Evolutionary conservation across 257 asterid species (phyloP), one percentile per base, ranked within the genome.

Genomic region (Nicotiana paniculata): DNA sequence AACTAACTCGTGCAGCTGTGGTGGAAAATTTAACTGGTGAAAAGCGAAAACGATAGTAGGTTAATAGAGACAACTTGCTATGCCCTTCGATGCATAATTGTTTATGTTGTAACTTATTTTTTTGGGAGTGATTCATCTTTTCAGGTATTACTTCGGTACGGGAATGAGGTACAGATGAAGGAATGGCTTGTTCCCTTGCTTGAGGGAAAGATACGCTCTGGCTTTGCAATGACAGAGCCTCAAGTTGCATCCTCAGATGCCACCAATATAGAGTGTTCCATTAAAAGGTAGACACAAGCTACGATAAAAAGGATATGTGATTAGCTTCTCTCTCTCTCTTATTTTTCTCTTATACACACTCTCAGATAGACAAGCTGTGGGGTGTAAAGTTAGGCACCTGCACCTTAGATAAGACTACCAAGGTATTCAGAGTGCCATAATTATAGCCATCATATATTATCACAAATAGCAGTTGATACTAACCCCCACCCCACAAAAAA

Each of bases 191-290:
- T 94, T 79, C 98, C 99, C 16, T 90, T 96, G 90, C 98, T 96
- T 24, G 94, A 93, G 86, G 99, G 98, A 82, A 91, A 80, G 17
- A 93, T 92, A 33, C 91, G 99, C 24, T 96, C 99, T 65, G 99
- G 98, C 81, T 96, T 96, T 68, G 99, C 99, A 54, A 96, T 96
- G 99, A 96, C 99, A 11, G 99, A 96, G 82, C 98, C 98, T 28
- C 97, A 94, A 89, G 97, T 96, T 82, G 99, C 98, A 58, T 96
- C 99, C 59, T 96, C 99, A 51, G 99, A 94, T 87, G 98, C 99
- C 51, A 96, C 98, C 69, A 96, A 96, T 84, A 96, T 96, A 30
- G 97, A 96, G 89, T 96, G 98, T 86, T 96, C 98, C 77, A 96
- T 96, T 87, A 70, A 83, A 87, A 96, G 97, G 99, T 96, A 84